phyloP scores from a whole-genome alignment of 345 rosid genomes.

The Lagerstroemia speciosa region DNA sequence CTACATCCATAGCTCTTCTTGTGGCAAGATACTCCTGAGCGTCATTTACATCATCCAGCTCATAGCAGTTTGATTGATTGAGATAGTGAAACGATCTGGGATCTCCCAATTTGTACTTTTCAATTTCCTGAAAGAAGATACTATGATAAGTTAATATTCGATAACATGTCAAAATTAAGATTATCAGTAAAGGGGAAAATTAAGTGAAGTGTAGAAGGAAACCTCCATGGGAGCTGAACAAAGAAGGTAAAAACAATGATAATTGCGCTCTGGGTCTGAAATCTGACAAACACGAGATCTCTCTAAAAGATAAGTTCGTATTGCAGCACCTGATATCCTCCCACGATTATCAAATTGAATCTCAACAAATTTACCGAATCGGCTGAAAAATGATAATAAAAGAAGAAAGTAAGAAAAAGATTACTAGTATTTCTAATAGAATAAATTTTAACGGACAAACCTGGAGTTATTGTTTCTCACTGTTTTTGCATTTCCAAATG shows the following conservation, averaged over 20 bases:
- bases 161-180: background rate
- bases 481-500: conserved; percentile 94
- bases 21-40: conserved; percentile 65
- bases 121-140: conserved; percentile 50
- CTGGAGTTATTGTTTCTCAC: conserved; percentile 85
- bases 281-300: conserved; percentile 96
- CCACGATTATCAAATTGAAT: conserved; percentile 74
- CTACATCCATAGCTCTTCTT: conserved; percentile 80
- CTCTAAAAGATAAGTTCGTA: conserved; percentile 89
- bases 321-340: conserved; percentile 89
- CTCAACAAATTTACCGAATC: conserved; percentile 94
- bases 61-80: conserved; percentile 80
- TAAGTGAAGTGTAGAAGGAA: background rate
- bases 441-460: conserved; percentile 14
- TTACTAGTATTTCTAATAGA: background rate
- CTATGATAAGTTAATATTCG: conserved; percentile 13
- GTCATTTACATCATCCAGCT: conserved; percentile 66
- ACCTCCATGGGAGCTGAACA: conserved; percentile 89
- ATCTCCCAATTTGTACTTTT: conserved; percentile 70
- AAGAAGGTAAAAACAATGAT: conserved; percentile 88
- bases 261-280: conserved; percentile 87
- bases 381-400: conserved; percentile 36
- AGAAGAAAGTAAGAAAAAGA: conserved; percentile 4
- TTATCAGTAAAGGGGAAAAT: background rate
- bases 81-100: conserved; percentile 89